Base-by-base conservation (phyloP, 129 eudicot genomes). In the Cynara cardunculus region DNA sequence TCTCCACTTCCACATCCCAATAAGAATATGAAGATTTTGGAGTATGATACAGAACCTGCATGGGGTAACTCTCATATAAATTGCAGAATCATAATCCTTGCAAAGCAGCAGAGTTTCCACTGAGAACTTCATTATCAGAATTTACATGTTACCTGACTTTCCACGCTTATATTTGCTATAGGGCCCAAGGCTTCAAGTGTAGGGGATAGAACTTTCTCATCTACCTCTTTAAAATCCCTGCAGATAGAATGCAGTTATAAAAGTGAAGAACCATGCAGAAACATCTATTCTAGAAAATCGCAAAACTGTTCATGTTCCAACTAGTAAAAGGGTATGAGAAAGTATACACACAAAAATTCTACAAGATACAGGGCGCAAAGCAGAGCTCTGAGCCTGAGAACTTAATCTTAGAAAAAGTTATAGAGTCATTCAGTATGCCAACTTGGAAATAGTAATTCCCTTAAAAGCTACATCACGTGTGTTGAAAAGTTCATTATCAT, bases 1-100 rank as follows among this genome's bases (percentile, higher is more conserved):
- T 87, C 64, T 83, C 88, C 64, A 74, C 86, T 78, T 88, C 87
- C 59, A 83, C 87, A 88, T 95, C 97, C 97, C 97, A 92, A 74
- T 86, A 87, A 74, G 97, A 85, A 85, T 85, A 90, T 61, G 97
- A 95, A 69, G 97, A 92, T 82, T 92, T 95, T 49, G 99, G 99
- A 76, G 97, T 89, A 85, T 95, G 99, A 82, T 95, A 95, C 75
- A 95, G 79, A 78, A 95, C 92, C 99, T 94, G 97, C 84, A 85
- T 53, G 69, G 28, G 46, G 16, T 69, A 81, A 46, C 25, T 44
- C 28, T 18, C 11, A 37, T 31, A 78, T 39, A 78, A 61, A 81
- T 75, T 77, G 79, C 69, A 59, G 61, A 59, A 72, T 25, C 74
- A 74, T 35, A 25, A 61, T 46, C 69, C 39, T 74, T 12, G 28